phyloP scores from a whole-genome alignment of 1,284 basidiomycete genomes.

The Termitomyces sp. region DNA sequence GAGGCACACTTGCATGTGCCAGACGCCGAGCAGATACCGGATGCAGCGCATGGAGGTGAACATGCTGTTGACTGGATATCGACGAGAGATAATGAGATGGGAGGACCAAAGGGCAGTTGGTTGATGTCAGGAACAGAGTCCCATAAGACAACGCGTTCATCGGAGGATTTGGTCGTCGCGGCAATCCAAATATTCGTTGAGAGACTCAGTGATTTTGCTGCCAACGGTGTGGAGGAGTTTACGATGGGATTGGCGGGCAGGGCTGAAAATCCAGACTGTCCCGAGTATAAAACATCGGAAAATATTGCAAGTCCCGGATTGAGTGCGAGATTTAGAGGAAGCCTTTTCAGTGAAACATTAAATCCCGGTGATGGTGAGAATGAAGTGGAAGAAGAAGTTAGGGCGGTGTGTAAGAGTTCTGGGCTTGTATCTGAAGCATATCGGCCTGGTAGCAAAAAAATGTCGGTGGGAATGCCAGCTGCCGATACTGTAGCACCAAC shows the following conservation, averaged over 20 bases:
- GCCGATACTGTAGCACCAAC: conserved; percentile 64
- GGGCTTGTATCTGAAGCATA: conserved; percentile 68
- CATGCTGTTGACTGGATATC: conserved; percentile 68
- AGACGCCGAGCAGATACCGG: conserved; percentile 62
- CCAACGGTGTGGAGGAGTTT: conserved; percentile 48
- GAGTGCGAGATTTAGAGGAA: conserved; percentile 63
- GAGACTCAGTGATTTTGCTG: conserved; percentile 53
- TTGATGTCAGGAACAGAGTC: conserved; percentile 66
- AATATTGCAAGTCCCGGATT: conserved; percentile 63
- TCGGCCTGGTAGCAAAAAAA: conserved; percentile 69
- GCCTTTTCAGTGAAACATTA: conserved; percentile 41
- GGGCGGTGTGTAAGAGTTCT: conserved; percentile 58
- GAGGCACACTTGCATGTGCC: conserved; percentile 67
- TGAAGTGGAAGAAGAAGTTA: conserved; percentile 58
- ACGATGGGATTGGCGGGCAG: conserved; percentile 45
- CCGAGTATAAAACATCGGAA: conserved; percentile 54
- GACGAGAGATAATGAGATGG: conserved; percentile 48
- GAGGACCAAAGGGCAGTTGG: conserved; percentile 48
- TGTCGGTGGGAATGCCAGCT: conserved; percentile 43
- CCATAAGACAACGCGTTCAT: conserved; percentile 62
- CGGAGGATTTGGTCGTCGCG: conserved; percentile 43
- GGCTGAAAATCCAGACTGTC: conserved; percentile 54
- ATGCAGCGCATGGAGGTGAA: conserved; percentile 65
- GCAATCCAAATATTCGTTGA: conserved; percentile 64
- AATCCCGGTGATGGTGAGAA: conserved; percentile 60